phyloP scores from a whole-genome alignment of 2,329 filamentous ascomycete genomes.

The Pseudocercospora crystallina region DNA sequence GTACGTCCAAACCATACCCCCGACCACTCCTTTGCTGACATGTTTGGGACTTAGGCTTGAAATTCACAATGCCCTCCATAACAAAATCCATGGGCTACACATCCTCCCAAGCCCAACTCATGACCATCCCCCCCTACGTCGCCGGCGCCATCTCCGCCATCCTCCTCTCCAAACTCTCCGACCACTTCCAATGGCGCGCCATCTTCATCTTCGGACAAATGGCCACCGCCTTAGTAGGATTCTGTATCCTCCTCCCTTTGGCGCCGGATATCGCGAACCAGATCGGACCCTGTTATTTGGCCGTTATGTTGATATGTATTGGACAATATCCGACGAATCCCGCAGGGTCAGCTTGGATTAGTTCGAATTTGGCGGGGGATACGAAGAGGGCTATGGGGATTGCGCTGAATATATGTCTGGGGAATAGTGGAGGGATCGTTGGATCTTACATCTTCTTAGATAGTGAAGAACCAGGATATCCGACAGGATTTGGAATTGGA shows the following conservation, averaged over 20 bases:
- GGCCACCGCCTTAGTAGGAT: conserved; percentile 22
- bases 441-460: conserved; percentile 39
- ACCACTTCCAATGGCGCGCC: conserved; percentile 56
- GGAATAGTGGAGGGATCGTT: conserved; percentile 45
- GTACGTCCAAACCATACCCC: conserved; percentile 24
- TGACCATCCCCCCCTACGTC: conserved; percentile 34
- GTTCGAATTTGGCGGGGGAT: conserved; percentile 33
- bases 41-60: conserved; percentile 13
- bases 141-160: conserved; percentile 33
- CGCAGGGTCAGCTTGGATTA: conserved; percentile 30
- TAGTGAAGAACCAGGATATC: conserved; percentile 36
- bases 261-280: conserved; percentile 22
- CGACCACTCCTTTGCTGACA: conserved; percentile 3
- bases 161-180: conserved; percentile 54
- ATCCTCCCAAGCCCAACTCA: conserved; percentile 24
- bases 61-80: conserved; percentile 21
- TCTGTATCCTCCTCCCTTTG: conserved; percentile 21
- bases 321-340: conserved; percentile 29
- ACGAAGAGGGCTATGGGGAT: conserved; percentile 41
- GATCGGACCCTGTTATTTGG: conserved; percentile 45
- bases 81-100: conserved; percentile 18
- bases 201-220: conserved; percentile 53
- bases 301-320: conserved; percentile 28
- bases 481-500: conserved; percentile 37
- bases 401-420: conserved; percentile 40